A percentile compares a stretch with the other conserved stretches of the same genome.
phyloP scores from a whole-genome alignment of 768 basidiomycete genomes.

The Exsudoporus frostii region DNA sequence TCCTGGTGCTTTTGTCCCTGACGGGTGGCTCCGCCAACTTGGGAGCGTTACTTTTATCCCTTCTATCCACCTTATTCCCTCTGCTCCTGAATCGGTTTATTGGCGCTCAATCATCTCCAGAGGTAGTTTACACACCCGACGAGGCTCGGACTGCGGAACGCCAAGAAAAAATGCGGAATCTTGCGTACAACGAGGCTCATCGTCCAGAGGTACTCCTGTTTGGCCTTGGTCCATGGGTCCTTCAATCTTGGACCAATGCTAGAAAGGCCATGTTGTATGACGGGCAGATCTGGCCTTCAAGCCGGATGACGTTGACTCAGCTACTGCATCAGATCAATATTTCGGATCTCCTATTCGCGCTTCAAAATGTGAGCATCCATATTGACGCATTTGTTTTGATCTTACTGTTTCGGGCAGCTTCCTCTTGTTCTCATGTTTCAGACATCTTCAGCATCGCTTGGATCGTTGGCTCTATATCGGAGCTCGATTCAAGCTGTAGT shows the following conservation, averaged over 20 bases:
- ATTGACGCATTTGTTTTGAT: slow-evolving; percentile 11
- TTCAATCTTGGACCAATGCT: slow-evolving; percentile 71
- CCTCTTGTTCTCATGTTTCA: slow-evolving; percentile 73
- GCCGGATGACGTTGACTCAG: slow-evolving; percentile 41
- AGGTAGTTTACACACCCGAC: slow-evolving; percentile 46
- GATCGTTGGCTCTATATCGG: slow-evolving; percentile 79
- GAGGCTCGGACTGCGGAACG: slow-evolving; percentile 66
- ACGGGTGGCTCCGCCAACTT: slow-evolving; percentile 52
- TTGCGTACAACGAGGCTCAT: slow-evolving; percentile 71
- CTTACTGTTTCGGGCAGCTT: slow-evolving; percentile 44
- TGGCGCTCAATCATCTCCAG: slow-evolving; percentile 38
- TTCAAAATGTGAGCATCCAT: slow-evolving; percentile 65
- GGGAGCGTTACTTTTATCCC: slow-evolving; percentile 56
- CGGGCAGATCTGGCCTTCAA: slow-evolving; percentile 40
- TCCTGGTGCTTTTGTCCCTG: slow-evolving; percentile 65
- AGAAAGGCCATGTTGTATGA: slow-evolving; percentile 57
- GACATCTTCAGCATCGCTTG: slow-evolving; percentile 69
- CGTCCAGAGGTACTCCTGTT: slow-evolving; percentile 83
- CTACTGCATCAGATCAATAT: slow-evolving; percentile 57
- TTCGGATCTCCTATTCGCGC: slow-evolving; percentile 57
- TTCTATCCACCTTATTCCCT: slow-evolving; percentile 60
- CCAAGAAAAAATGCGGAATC: slow-evolving; percentile 69
- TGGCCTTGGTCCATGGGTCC: slow-evolving; percentile 81
- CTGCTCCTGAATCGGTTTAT: slow-evolving; percentile 52
- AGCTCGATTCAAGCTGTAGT: slow-evolving; percentile 72